Evolutionary conservation across 768 basidiomycete genomes (phyloP).

Genomic region (Kwoniella heveanensis): DNA sequence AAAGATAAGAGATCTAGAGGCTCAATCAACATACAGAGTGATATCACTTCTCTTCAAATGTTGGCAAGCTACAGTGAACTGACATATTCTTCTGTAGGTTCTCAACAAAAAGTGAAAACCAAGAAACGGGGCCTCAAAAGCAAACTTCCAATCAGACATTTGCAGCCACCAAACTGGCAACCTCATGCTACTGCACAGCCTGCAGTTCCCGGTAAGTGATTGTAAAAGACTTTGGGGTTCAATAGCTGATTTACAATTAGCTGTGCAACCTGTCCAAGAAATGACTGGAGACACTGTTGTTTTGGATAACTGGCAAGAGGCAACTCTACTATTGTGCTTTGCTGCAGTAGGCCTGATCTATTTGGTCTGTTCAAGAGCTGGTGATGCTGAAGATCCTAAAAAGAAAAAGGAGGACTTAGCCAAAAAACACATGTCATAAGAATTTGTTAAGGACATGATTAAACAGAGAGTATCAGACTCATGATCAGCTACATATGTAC

Average conservation of each 20-base stretch:
- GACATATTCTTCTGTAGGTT: too few species aligned
- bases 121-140: neutral
- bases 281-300: slow-evolving; percentile 10
- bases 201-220: slow-evolving; percentile 19
- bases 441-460: neutral
- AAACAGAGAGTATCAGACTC: too few species aligned
- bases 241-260: neutral
- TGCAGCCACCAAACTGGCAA: neutral
- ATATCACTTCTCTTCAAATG: neutral
- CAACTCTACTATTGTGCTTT: slow-evolving; percentile 46
- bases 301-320: slow-evolving; percentile 49
- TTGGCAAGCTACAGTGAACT: neutral
- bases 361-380: slow-evolving; percentile 35
- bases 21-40: slow-evolving; percentile 28
- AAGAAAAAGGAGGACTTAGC: slow-evolving; percentile 15
- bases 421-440: slow-evolving; percentile 21
- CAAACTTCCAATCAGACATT: neutral
- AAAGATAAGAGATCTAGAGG: slow-evolving; percentile 14
- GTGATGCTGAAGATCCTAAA: slow-evolving; percentile 16
- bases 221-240: neutral
- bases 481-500: too few species aligned
- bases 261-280: neutral
- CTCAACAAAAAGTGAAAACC: slow-evolving; percentile 1
- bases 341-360: slow-evolving; percentile 44
- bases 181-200: neutral